Conservation (phyloP, 2,329 filamentous ascomycete species). For the Sporothrix dimorphospora region DNA sequence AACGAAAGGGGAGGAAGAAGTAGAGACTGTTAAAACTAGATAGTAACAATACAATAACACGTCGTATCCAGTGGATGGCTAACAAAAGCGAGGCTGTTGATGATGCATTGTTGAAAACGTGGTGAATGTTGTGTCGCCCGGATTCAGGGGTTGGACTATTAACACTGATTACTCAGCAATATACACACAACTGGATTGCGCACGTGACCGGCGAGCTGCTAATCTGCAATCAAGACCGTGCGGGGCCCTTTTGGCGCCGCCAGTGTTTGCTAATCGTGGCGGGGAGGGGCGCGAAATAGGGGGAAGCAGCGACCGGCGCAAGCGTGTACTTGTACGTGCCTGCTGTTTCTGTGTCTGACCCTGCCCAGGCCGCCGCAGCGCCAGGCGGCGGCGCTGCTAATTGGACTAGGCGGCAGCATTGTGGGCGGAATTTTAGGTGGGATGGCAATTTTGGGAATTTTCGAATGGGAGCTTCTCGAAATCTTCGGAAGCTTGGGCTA, state of each 20-base stretch:
- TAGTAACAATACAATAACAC: no score
- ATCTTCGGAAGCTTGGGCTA: constrained; percentile 21
- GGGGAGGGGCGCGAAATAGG: constrained; percentile 17
- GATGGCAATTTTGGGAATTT: constrained; percentile 24
- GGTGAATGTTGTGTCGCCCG: not conserved
- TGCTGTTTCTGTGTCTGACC: not conserved
- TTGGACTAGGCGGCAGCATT: constrained; percentile 17
- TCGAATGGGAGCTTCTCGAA: constrained; percentile 26
- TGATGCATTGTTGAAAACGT: not conserved
- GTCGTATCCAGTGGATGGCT: no score
- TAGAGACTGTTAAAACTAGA: no score
- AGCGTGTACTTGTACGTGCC: constrained; percentile 15
- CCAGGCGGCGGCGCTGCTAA: not conserved
- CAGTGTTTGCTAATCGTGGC: constrained; percentile 13
- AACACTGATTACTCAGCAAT: not conserved
- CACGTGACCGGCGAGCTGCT: not conserved
- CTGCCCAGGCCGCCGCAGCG: constrained; percentile 3
- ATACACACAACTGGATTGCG: not conserved
- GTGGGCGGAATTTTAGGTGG: constrained; percentile 18
- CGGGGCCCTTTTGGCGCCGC: not conserved
- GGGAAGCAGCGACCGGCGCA: constrained; percentile 8
- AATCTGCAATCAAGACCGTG: not conserved
- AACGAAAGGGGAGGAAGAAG: no score
- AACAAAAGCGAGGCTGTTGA: no score
- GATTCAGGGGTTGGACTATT: not conserved